These are phyloP conservation scores for Nakazawaea anatomiae DNA, from an alignment of 805 yeast genomes.

Conservation along the genomic window DNA sequence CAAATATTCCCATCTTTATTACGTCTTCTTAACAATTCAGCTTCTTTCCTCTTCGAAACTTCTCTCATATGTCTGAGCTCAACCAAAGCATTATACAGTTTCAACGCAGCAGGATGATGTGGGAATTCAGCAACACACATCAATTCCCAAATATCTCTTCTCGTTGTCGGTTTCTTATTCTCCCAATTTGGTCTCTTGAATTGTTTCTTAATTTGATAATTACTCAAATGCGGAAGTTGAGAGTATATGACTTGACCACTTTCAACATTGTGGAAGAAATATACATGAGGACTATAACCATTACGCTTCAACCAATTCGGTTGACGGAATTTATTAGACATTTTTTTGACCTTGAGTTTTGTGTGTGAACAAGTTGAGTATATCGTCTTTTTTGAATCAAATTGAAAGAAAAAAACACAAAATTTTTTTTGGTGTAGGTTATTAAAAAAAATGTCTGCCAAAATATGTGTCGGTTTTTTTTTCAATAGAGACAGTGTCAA, in stretches of 20 bases:
- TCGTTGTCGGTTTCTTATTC: conserved; percentile 69
- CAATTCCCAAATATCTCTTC: conserved; percentile 87
- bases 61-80: conserved; percentile 73
- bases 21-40: conserved; percentile 63
- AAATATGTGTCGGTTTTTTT: no score
- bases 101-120: conserved; percentile 56
- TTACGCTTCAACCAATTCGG: conserved; percentile 53
- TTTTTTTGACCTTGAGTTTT: conserved; percentile 3
- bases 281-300: conserved; percentile 78
- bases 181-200: conserved; percentile 86
- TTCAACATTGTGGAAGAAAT: conserved; percentile 76
- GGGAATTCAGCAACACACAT: conserved; percentile 77
- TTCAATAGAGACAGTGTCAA: neutral
- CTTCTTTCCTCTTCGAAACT: conserved; percentile 48
- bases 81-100: conserved; percentile 69
- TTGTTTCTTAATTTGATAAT: conserved; percentile 58
- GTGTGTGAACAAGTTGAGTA: no score
- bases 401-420: no score
- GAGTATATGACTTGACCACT: conserved; percentile 88
- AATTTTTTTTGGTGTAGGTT: no score
- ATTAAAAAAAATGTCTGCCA: neutral
- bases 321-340: conserved; percentile 41
- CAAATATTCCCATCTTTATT: conserved; percentile 76
- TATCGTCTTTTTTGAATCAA: no score
- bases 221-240: conserved; percentile 63